Evolutionary conservation across 345 rosid genomes (phyloP).

Genomic region (Hypericum androsaemum): DNA sequence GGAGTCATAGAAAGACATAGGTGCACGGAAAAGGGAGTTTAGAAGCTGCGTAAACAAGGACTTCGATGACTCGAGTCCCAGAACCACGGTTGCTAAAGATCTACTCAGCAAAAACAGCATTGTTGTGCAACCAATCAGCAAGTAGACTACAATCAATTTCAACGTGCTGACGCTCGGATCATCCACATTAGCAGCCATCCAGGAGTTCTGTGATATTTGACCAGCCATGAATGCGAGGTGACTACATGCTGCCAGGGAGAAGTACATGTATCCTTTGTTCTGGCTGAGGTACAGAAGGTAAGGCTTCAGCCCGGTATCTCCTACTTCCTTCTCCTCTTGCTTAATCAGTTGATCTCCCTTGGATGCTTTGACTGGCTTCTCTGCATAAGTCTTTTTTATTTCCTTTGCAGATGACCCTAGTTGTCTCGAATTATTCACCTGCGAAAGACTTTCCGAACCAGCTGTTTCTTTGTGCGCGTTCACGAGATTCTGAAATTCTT

Average conservation of each 20-base stretch:
- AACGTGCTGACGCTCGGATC: constrained; percentile 43
- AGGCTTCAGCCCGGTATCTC: constrained; percentile 71
- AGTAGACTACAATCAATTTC: constrained; percentile 50
- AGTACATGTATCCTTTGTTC: constrained; percentile 64
- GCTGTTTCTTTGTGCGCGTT: constrained; percentile 94
- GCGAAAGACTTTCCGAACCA: constrained; percentile 54
- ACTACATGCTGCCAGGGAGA: constrained; percentile 32
- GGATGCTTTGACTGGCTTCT: constrained; percentile 28
- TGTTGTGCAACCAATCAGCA: constrained; percentile 41
- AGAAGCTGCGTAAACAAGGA: constrained; percentile 59
- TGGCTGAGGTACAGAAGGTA: constrained; percentile 61
- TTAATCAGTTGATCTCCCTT: constrained; percentile 70
- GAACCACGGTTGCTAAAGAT: constrained; percentile 37
- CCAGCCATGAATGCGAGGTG: constrained; percentile 44
- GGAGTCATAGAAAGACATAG: constrained; percentile 88
- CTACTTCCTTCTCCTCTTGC: constrained; percentile 71
- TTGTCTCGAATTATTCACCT: constrained; percentile 27
- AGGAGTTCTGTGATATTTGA: constrained; percentile 56
- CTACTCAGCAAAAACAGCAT: constrained; percentile 42
- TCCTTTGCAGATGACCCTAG: constrained; percentile 27
- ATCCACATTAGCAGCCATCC: constrained; percentile 78
- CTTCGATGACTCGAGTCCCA: constrained; percentile 54
- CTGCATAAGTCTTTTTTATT: constrained; percentile 43
- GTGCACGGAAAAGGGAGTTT: constrained; percentile 63
- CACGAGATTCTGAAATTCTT: constrained; percentile 76